Evolutionary conservation across 2,329 filamentous ascomycete species (phyloP).

Genomic region (Stemphylium lycopersici): DNA sequence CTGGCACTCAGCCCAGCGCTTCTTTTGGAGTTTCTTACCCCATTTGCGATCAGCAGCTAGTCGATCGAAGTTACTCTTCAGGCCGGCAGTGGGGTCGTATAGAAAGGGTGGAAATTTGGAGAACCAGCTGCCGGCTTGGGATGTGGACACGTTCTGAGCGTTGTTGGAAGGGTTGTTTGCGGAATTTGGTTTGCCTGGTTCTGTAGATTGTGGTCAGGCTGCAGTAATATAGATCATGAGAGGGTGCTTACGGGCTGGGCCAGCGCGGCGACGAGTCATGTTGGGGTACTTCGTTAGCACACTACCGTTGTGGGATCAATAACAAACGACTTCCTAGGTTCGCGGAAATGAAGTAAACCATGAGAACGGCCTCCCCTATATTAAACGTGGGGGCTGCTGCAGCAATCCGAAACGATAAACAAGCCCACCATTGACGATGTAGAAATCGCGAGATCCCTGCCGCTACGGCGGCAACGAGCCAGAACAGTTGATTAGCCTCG

Average conservation of each 20-base stretch:
- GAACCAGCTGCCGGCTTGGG: conserved; percentile 10
- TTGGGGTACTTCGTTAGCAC: not conserved
- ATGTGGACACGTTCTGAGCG: not conserved
- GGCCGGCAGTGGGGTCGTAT: conserved; percentile 2
- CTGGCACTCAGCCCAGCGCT: conserved; percentile 14
- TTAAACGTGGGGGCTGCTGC: not conserved
- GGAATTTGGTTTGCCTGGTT: not conserved
- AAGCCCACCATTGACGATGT: not conserved
- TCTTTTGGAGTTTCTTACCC: not conserved
- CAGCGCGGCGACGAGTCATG: not conserved
- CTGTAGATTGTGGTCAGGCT: not conserved
- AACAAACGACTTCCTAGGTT: not conserved
- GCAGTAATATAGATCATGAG: not conserved
- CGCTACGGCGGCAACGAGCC: conserved; percentile 1
- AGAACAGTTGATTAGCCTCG: not conserved
- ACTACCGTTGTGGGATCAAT: not conserved
- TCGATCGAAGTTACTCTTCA: conserved; percentile 15
- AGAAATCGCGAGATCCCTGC: not conserved
- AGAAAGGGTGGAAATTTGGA: conserved; percentile 6
- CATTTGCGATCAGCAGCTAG: conserved; percentile 12
- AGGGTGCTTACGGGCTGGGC: not conserved
- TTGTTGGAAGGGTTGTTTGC: not conserved
- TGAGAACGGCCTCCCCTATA: not conserved
- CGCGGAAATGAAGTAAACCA: not conserved
- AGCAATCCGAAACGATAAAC: not conserved